Evolutionary conservation across 345 rosid species (phyloP).

Genomic region (Camelina hispida): DNA sequence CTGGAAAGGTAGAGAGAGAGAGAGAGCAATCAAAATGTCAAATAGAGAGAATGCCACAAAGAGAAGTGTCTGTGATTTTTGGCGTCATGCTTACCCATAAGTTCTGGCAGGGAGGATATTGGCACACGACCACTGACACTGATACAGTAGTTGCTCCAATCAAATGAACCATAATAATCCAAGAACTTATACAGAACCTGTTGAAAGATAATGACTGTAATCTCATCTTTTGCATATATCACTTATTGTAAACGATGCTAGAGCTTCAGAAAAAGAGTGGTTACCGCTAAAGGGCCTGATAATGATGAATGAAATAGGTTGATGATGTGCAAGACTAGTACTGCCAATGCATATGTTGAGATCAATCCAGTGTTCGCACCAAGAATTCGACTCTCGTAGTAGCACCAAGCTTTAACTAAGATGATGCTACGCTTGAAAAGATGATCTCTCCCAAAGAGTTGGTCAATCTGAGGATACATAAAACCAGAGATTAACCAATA

Average conservation of each 20-base stretch:
- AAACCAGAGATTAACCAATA: conserved; percentile 8
- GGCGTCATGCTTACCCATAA: conserved; percentile 52
- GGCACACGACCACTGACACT: conserved; percentile 70
- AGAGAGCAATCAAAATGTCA: conserved; percentile 8
- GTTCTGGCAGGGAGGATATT: conserved; percentile 58
- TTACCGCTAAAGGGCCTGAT: conserved; percentile 75
- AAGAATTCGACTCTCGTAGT: conserved; percentile 91
- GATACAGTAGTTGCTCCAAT: conserved; percentile 72
- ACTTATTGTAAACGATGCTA: conserved; percentile 14
- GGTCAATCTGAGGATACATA: conserved; percentile 62
- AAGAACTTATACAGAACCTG: conserved; percentile 77
- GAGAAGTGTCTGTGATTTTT: background rate
- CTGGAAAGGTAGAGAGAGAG: background rate
- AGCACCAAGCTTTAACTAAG: conserved; percentile 93
- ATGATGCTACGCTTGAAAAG: conserved; percentile 83
- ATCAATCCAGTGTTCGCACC: conserved; percentile 87
- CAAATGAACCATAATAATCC: conserved; percentile 80
- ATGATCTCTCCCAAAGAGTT: conserved; percentile 67
- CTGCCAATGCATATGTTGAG: conserved; percentile 87
- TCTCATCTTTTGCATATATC: conserved; percentile 6
- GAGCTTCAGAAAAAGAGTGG: conserved; percentile 39
- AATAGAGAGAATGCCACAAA: background rate
- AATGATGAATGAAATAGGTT: conserved; percentile 73
- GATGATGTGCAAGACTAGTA: conserved; percentile 71
- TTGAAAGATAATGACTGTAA: background rate